Base-by-base conservation (phyloP, 2,329 filamentous ascomycete genomes). In the Rachicladosporium sp. region DNA sequence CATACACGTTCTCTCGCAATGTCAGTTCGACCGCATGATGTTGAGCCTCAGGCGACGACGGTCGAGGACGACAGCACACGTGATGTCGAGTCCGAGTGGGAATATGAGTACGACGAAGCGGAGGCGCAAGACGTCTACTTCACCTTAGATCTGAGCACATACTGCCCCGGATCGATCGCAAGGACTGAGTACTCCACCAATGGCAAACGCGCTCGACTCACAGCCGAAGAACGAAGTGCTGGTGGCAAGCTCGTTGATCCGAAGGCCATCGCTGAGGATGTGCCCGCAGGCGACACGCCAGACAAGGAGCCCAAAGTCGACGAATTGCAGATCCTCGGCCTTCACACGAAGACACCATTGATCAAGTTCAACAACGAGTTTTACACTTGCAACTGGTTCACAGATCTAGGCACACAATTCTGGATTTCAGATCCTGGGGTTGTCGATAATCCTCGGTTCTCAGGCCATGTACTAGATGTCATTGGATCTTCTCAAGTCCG, bases 341-440 rank as follows among this genome's bases (percentile, higher is more conserved):
- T 95, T 3, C 82, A 93, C 59, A 80, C 80, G 1, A 54, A 65
- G 2, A 80, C 82, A 36, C 89, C 89, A 0, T 66, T 94, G 21
- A 71, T 94, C 43, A 81, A 82, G 13, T 93, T 93, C 61, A 73
- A 80, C 42, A 82, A 82, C 23, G 75, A 80, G 45, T 66, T 93
- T 13, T 91, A 88, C 56, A 78, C 76, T 46, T 89, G 86, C 47
- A 66, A 76, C 34, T 96, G 89, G 89, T 74, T 76, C 8, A 77
- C 83, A 44, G 81, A 86, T 43, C 74, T 93, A 33, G 89, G 89
- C 29, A 93, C 87, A 0, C 73, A 93, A 32, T 80, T 95, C 51
- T 54, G 71, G 70, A 1, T 62, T 61, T 10, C 71, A 12, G 45
- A 50, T 19, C 68, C 45, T 62, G 69, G 45, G 48, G 53, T 31